Percentiles rank a stretch among this genome's conserved stretches.
These are phyloP conservation scores for Cnidoscolus chayamansa DNA, from an alignment of 441 rosid genomes.

Conservation along the genomic window DNA sequence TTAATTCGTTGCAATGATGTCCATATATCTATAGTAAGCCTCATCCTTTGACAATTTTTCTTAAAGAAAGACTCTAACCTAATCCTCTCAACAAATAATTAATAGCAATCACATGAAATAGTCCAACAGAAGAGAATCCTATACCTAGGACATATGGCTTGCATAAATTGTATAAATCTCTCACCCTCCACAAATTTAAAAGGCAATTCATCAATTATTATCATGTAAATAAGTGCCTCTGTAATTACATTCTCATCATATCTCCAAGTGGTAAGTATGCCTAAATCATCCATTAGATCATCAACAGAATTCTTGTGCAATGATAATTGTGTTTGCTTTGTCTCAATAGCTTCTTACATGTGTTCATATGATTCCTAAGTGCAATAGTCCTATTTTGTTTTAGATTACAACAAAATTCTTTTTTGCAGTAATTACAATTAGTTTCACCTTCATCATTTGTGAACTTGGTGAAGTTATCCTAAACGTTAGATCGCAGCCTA, in stretches of 20 bases:
- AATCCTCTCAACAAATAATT: background rate
- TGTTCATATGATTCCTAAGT: background rate
- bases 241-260: too few relatives aligned
- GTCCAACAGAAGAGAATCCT: background rate
- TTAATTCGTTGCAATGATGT: background rate
- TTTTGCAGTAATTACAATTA: background rate
- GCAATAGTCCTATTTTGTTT: background rate
- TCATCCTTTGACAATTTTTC: background rate
- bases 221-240: too few relatives aligned
- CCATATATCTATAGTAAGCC: background rate
- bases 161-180: background rate
- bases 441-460: too few relatives aligned
- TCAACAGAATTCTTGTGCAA: too few relatives aligned
- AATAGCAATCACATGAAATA: background rate
- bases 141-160: background rate
- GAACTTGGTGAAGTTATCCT: too few relatives aligned
- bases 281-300: background rate
- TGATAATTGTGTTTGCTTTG: background rate
- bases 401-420: too few relatives aligned
- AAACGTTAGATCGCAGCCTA: too few relatives aligned
- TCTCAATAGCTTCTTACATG: background rate
- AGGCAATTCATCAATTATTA: too few relatives aligned
- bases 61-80: background rate
- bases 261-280: too few relatives aligned
- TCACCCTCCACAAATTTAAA: background rate